Base-by-base conservation (phyloP, 2,329 filamentous ascomycete species). In the Talaromyces sp. region DNA sequence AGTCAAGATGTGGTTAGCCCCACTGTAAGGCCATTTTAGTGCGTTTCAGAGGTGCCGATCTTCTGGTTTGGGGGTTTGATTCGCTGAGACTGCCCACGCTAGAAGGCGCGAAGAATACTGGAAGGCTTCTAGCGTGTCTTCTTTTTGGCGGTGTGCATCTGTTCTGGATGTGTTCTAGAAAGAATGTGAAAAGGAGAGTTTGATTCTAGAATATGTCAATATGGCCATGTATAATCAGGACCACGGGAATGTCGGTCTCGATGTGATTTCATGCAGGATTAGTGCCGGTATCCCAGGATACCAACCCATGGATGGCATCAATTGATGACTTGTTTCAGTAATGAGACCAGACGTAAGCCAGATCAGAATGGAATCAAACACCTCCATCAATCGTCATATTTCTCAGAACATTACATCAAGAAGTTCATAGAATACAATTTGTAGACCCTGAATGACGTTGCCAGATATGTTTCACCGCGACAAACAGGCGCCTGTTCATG, bases 41-140 rank as follows among this genome's bases (percentile, higher is more conserved):
- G 50, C 5, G 61, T 63, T 63, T 63, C 61, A 63, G 61, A 10
- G 9, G 2, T 57, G 61, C 50, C 27, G 61, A 63, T 63, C 61
- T 11, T 61, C 10, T 10, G 39, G 15, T 8, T 27, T 3, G 13
- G 9, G 8, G 31, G 4, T 11, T 1, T 62, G 35, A 62, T 62
- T 62, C 9, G 61, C 50, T 33, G 17, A 11, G 11, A 52, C 15
- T 11, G 3, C 39, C 22, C 33, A 33, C 50, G 50, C 61, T 63
- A 63, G 61, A 63, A 63, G 33, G 11, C 37, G 4, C 61, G n/a
- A 37, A 56, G 50, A 45, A 47, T 19, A 35, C 15, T 56, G 10
- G n/a, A 17, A 17, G n/a, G 10, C 39, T 63, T 63, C 61, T 63
- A 62, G 61, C 49, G 11, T 25, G 22, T 3, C 1, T 27, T 35